Base-by-base conservation (phyloP, 1,284 basidiomycete species). In the Coniophora puteana region DNA sequence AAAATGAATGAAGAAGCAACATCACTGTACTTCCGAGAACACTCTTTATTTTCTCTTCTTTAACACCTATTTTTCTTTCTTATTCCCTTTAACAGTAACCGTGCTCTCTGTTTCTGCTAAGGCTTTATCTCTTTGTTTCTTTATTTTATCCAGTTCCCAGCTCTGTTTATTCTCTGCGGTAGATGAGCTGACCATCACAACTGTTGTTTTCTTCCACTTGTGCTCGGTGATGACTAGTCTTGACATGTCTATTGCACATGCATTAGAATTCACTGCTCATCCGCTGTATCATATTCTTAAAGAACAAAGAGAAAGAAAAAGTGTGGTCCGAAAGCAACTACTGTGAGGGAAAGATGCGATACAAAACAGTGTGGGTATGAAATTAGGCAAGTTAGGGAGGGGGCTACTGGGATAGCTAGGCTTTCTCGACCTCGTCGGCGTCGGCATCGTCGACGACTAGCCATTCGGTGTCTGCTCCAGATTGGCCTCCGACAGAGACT, bases 381-480 rank as follows among this genome's bases (percentile, higher is more conserved):
- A 42, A 40, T 50, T 28, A 49, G 40, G 47, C 53, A 47, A n/a
- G n/a, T 30, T 51, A 38, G 36, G 36, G 40, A n/a, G 24, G 26
- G 17, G 39, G 18, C 33, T 39, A 38, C 11, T 31, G 27, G 34
- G 39, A 24, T 8, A 32, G 16, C 18, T 30, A 38, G 22, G 21
- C 13, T 24, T 38, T 17, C 21, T 52, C 44, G 58, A 60, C 26
- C 50, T n/a, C n/a, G n/a, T n/a, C n/a, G n/a, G n/a, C n/a, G n/a
- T n/a, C n/a, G n/a, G n/a, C 43, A 36, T 76, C 71, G 51, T 80
- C 77, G 32, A 89, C 71, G 25, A 88, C 80, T 53, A 89, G 55
- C 86, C 86, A 89, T 89, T 89, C 86, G 85, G 86, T 61, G 80
- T 89, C 85, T 78, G 76, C 78, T 78, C 80, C 78, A 74, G 65